A percentile compares a stretch with the other conserved stretches of the same genome.
Evolutionary conservation across 345 rosid genomes (phyloP).

Genomic region (Raphanus raphanistrum): DNA sequence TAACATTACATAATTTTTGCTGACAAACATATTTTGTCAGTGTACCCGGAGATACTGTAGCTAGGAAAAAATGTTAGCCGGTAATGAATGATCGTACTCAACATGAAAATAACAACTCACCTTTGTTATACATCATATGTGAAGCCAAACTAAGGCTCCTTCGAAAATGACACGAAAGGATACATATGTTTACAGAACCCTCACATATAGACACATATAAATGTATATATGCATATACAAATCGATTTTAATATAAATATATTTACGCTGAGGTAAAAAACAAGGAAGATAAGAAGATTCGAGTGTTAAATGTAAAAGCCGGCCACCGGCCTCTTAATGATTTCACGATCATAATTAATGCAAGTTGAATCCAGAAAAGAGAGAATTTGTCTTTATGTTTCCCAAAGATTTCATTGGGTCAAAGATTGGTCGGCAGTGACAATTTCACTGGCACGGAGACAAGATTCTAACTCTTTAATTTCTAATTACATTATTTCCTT

Average conservation of each 20-base stretch:
- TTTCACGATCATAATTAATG: constrained; percentile 28
- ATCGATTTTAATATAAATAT: background rate
- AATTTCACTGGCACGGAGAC: constrained; percentile 35
- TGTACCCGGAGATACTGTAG: constrained; percentile 2
- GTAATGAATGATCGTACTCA: constrained; percentile 1
- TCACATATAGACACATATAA: background rate
- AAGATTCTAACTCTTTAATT: constrained; percentile 13
- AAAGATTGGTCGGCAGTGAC: constrained; percentile 31
- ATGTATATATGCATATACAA: background rate
- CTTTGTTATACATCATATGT: constrained; percentile 17
- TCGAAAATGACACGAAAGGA: constrained; percentile 21
- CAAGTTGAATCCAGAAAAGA: constrained; percentile 36
- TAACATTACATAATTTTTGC: background rate
- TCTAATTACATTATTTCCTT: background rate
- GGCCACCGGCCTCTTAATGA: constrained; percentile 43
- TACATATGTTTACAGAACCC: background rate
- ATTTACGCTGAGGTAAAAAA: constrained; percentile 20
- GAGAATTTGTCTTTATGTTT: constrained; percentile 36
- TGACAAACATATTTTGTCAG: background rate
- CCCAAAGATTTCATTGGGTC: constrained; percentile 32
- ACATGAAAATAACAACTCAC: constrained; percentile 32
- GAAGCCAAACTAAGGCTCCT: constrained; percentile 17
- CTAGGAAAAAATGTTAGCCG: background rate
- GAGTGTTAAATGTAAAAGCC: constrained; percentile 33
- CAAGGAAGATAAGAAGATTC: constrained; percentile 28